Conservation (phyloP, 768 basidiomycete genomes). For the Trametes cingulata region DNA sequence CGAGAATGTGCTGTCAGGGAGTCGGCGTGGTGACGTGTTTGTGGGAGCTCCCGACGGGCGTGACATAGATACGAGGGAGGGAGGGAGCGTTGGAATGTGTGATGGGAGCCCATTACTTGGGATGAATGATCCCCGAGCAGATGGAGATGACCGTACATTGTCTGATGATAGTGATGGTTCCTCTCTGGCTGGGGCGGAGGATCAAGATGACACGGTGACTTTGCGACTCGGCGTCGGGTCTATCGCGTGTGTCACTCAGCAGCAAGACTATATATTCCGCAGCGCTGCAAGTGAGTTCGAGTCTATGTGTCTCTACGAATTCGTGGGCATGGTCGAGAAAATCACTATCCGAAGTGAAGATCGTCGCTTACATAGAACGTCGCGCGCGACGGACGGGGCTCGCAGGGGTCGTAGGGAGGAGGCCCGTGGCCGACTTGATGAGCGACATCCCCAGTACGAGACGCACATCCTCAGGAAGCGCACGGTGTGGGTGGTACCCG, state of each 20-base stretch:
- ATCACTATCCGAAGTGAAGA: background rate
- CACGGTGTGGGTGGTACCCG: background rate
- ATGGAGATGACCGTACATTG: background rate
- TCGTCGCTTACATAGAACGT: too few relatives aligned
- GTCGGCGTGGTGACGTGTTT: background rate
- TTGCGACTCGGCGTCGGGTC: background rate
- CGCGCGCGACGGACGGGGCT: too few relatives aligned
- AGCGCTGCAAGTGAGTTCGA: background rate
- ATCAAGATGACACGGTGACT: background rate
- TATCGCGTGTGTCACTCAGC: background rate
- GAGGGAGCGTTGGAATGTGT: too few relatives aligned
- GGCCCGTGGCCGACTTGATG: background rate
- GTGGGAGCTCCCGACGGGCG: background rate
- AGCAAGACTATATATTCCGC: background rate
- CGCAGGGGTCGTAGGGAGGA: background rate
- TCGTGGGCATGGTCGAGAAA: background rate
- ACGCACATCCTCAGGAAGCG: constrained; percentile 3
- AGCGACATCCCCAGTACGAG: constrained; percentile 2
- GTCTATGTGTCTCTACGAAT: background rate
- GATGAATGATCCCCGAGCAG: background rate
- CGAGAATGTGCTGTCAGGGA: background rate
- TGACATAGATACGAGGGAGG: background rate
- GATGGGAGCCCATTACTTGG: too few relatives aligned
- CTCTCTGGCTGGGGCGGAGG: background rate
- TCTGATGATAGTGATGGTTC: background rate